These are phyloP conservation scores for Mycena venus DNA, from an alignment of 768 basidiomycete species.

Conservation along the genomic window DNA sequence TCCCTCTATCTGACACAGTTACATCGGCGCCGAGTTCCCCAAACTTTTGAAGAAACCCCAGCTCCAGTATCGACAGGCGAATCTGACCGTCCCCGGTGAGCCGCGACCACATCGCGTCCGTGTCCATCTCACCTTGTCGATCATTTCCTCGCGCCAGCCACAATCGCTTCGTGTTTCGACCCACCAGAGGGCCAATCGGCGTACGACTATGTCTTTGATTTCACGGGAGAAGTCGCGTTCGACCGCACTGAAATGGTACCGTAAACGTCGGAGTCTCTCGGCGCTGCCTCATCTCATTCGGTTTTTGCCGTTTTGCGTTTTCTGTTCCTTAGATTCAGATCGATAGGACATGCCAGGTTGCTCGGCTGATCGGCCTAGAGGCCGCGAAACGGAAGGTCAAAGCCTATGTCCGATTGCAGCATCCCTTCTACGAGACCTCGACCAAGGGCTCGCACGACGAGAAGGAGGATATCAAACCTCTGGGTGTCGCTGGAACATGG, in stretches of 20 bases:
- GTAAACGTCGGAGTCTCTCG: constrained; percentile 37
- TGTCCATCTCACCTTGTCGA: constrained; percentile 10
- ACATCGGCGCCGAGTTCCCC: constrained; percentile 83
- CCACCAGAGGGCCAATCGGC: constrained; percentile 77
- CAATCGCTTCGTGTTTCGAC: constrained; percentile 77
- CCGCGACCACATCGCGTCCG: constrained; percentile 18
- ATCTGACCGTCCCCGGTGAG: constrained; percentile 81
- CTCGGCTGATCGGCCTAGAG: constrained; percentile 78
- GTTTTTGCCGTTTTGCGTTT: too few relatives aligned
- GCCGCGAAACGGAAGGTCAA: constrained; percentile 85
- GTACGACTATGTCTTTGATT: constrained; percentile 88
- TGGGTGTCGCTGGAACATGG: constrained; percentile 81
- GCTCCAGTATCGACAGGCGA: constrained; percentile 87
- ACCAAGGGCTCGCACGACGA: constrained; percentile 77
- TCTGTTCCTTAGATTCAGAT: constrained; percentile 74
- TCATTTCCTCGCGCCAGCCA: constrained; percentile 66
- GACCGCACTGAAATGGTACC: constrained; percentile 82
- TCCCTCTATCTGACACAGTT: constrained; percentile 56
- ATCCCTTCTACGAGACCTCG: constrained; percentile 83
- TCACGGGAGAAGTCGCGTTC: constrained; percentile 82
- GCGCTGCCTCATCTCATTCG: neutral
- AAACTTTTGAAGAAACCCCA: constrained; percentile 73
- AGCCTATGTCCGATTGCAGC: constrained; percentile 83
- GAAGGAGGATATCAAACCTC: constrained; percentile 81
- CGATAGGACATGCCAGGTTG: constrained; percentile 77